These are phyloP conservation scores for Leptographium galeiforme DNA, from an alignment of 2,329 filamentous ascomycete species.

Conservation along the genomic window DNA sequence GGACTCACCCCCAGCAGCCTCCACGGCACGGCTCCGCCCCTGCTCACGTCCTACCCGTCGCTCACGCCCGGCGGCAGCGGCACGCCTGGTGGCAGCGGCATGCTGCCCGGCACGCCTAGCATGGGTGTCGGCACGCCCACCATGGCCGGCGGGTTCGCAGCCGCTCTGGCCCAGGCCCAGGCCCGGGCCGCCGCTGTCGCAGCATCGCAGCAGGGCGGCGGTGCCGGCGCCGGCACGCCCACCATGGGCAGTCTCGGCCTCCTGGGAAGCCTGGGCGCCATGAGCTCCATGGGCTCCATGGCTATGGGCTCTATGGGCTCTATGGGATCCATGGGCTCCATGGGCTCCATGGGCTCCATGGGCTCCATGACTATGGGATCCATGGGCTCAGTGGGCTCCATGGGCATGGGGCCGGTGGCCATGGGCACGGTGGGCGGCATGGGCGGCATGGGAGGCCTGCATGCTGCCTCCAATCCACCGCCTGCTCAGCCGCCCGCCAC, in stretches of 20 bases:
- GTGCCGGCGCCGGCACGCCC: constrained; percentile 4
- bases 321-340: not conserved
- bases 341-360: not conserved
- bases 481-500: not conserved
- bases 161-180: constrained; percentile 7
- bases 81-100: not conserved
- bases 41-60: not conserved
- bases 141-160: not conserved
- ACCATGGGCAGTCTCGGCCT: not conserved
- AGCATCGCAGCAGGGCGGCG: constrained; percentile 4
- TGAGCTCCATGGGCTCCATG: not conserved
- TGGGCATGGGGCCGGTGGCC: not conserved
- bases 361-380: not conserved
- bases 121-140: constrained; percentile 4
- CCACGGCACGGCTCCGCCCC: not conserved
- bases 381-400: not conserved
- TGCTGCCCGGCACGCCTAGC: constrained; percentile 1
- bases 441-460: not conserved
- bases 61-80: not conserved
- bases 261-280: not conserved
- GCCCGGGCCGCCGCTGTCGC: constrained; percentile 10
- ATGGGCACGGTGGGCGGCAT: not conserved
- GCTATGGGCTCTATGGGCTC: not conserved
- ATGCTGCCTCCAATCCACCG: not conserved
- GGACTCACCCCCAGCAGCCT: not conserved